Evolutionary conservation across 768 basidiomycete genomes (phyloP), one percentile per base, ranked within the genome.

Genomic region (Lentinula aciculospora): DNA sequence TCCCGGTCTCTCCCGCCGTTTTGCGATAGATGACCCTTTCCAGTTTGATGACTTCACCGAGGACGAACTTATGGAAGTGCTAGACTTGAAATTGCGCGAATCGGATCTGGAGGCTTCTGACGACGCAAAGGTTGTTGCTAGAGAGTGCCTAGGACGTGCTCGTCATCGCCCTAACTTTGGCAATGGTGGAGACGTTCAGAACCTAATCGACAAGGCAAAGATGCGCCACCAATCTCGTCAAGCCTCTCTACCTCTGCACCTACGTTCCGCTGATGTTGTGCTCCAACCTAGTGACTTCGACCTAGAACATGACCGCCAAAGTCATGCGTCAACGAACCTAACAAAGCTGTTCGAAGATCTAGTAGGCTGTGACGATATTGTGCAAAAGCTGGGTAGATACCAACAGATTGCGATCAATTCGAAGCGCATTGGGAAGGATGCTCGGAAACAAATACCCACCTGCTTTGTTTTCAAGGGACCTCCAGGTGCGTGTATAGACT

Each of bases 391-490:
- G 1, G 63, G 67, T 21, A 66, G 69, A 12, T 86, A 79, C 58
- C 87, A 88, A 62, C 67, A 73, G 50, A 75, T 82, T 29, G 80
- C 81, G 1, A 63, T 59, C 1, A 67, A 62, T 17, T 73, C 76
- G 67, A 81, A 78, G 63, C 63, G 61, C 0, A 65, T 70, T 31
- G 74, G 74, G 2, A 65, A 73, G 34, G 78, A 85, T 60, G 68
- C 74, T 19, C 73, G 79, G 2, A 72, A 77, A 17, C 71, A 75
- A 15, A 78, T 88, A 40, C 85, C 86, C 0, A 86, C 80, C 23
- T 86, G 78, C 56, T 89, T 88, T 73, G 69, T 88, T 2, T 88
- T 89, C 75, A 88, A 84, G 63, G 87, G 87, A 0, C 87, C 87
- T 5, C 87, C 86, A 61, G 86, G 81, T 85, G 63, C 62, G 73